Base-by-base conservation (phyloP, 179 eudicot genomes). In the Monotropa hypopitys region DNA sequence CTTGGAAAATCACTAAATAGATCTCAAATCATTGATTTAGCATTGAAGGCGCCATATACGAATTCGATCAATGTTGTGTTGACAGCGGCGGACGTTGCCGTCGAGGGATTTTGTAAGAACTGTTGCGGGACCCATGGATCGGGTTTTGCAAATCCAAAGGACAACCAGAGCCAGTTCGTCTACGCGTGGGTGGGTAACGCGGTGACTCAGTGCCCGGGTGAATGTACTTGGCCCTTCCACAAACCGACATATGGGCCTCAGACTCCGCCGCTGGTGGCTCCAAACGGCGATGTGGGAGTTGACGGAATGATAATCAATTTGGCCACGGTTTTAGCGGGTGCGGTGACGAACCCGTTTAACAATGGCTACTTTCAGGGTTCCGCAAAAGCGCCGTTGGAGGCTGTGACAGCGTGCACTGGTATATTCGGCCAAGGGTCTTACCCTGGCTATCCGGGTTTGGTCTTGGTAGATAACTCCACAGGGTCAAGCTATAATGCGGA, bases 111-210 rank as follows among this genome's bases (percentile, higher is more conserved):
- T 65, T 80, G 82, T 18, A 32, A 21, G 70, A 75, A 75, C 50
- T 6, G 59, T 56, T 80, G 83, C 15, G 83, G 83, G 40, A 67
- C 79, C 43, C 83, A 80, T 5, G 82, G 82, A 5, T 75, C 69
- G 9, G 30, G 43, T n/a, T 53, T 32, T 7, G 50, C 65, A 0
- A 7, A 9, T 28, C 42, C 71, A 0, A 59, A 70, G 0, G 20
- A 45, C 13, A 30, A 12, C 32, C 13, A 13, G 2, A 42, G 28
- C 26, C 21, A 21, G 15, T 80, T 75, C 8, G 46, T 65, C 0
- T 80, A 76, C n/a, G 70, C 42, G 7, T 80, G 83, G 76, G 80
- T 80, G 18, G 83, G 83, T 2, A 70, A 68, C 47, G 21, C 78
- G 18, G 28, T 40, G 78, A 76, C 2, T 32, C 78, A 76, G 45